Conservation (phyloP, 331 rosid genomes). For the Quercus phellos region DNA sequence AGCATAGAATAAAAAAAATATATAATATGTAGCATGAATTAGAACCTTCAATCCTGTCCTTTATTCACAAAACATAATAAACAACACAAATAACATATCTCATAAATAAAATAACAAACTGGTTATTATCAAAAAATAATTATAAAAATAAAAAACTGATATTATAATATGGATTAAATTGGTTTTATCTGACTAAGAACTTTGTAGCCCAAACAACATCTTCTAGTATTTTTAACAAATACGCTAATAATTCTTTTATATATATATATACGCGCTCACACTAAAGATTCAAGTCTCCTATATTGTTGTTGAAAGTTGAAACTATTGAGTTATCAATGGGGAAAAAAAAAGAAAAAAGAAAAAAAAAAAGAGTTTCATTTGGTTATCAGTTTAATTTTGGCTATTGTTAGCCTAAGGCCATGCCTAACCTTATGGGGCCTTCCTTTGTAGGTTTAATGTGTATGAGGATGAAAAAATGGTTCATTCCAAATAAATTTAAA, state of each 20-base stretch:
- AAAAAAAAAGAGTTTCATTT: background rate
- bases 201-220: too few species aligned
- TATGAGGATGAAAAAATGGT: too few species aligned
- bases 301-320: too few species aligned
- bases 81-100: too few species aligned
- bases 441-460: background rate
- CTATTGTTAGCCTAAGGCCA: background rate
- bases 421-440: background rate
- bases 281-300: too few species aligned
- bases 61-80: background rate
- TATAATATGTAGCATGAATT: background rate
- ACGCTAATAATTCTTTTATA: too few species aligned
- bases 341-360: too few species aligned
- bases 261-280: fast-evolving
- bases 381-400: background rate
- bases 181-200: too few species aligned
- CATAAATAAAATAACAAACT: background rate
- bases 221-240: too few species aligned
- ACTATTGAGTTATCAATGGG: too few species aligned
- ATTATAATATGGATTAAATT: background rate
- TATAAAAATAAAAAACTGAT: background rate
- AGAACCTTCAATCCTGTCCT: background rate
- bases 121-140: background rate
- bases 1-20: background rate
- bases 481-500: too few species aligned